A percentile compares a stretch with the other conserved stretches of the same genome.
Conservation (phyloP, 495 filamentous ascomycete species). For the Recurvomyces mirabilis region DNA sequence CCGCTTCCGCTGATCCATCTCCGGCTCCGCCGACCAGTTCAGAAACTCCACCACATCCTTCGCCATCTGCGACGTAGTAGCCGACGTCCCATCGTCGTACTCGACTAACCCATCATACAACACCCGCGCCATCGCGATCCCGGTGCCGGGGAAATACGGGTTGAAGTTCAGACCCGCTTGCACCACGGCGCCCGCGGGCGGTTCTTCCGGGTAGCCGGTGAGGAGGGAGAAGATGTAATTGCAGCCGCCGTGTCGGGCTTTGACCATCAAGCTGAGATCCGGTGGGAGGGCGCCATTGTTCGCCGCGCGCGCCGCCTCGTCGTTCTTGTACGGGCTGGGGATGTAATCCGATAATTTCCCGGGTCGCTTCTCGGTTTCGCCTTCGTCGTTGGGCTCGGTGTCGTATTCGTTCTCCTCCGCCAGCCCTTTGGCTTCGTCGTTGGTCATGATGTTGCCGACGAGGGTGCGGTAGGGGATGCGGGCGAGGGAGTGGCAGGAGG, state of each 20-base stretch:
- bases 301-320: slow-evolving; percentile 93
- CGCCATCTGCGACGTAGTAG: slow-evolving; percentile 95
- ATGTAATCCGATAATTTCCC: slow-evolving; percentile 98
- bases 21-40: slow-evolving; percentile 97
- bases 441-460: slow-evolving; percentile 84
- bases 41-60: slow-evolving; percentile 98
- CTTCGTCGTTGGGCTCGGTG: slow-evolving; percentile 93
- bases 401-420: slow-evolving; percentile 99
- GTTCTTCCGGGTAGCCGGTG: slow-evolving; percentile 97
- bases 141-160: slow-evolving; percentile 98
- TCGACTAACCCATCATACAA: slow-evolving; percentile 96
- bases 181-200: slow-evolving; percentile 74
- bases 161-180: slow-evolving; percentile 94
- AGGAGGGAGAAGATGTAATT: slow-evolving; percentile 95
- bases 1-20: slow-evolving; percentile 98
- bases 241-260: slow-evolving; percentile 94
- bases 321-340: slow-evolving; percentile 90
- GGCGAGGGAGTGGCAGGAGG: slow-evolving; percentile 89
- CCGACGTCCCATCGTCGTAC: slow-evolving; percentile 94
- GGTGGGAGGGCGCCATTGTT: slow-evolving; percentile 97
- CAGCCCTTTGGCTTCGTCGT: slow-evolving; percentile 93
- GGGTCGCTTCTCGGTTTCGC: slow-evolving; percentile 93
- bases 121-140: slow-evolving; percentile 97
- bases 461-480: slow-evolving; percentile 88
- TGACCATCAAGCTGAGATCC: slow-evolving; percentile 95